Conservation (phyloP, 2,329 filamentous ascomycete species). For the Fusarium falciforme region DNA sequence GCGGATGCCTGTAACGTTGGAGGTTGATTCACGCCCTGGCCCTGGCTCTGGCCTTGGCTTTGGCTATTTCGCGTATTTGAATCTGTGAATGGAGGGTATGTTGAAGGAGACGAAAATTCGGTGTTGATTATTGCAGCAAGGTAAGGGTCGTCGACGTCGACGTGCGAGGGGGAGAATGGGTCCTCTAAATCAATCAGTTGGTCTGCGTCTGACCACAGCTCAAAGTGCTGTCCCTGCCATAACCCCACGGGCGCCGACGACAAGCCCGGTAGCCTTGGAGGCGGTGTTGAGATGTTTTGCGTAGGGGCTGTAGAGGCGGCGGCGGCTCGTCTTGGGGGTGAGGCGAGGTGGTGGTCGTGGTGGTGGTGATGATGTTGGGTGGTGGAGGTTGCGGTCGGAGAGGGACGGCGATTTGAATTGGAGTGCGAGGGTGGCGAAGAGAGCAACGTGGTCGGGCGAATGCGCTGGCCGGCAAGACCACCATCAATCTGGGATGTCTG, state of each 20-base stretch:
- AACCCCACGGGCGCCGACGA: background rate
- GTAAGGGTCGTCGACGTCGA: constrained; percentile 39
- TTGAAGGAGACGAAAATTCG: constrained; percentile 52
- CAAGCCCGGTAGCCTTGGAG: background rate
- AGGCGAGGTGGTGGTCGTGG: constrained; percentile 15
- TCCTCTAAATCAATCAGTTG: constrained; percentile 10
- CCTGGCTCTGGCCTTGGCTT: constrained; percentile 17
- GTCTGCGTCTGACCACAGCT: constrained; percentile 4
- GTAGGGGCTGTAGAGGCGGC: background rate
- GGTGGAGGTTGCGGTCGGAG: constrained; percentile 29
- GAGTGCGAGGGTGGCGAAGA: constrained; percentile 37
- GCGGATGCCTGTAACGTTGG: constrained; percentile 35
- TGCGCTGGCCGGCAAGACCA: constrained; percentile 19
- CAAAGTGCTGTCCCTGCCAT: background rate
- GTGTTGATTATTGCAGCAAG: constrained; percentile 43
- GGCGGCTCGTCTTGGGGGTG: background rate
- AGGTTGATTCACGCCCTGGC: constrained; percentile 17
- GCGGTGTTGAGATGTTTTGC: constrained; percentile 5
- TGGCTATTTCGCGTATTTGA: constrained; percentile 18
- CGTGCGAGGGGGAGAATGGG: constrained; percentile 4
- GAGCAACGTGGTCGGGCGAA: constrained; percentile 27
- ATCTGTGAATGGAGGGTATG: constrained; percentile 47
- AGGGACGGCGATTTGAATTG: constrained; percentile 11
- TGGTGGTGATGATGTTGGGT: background rate
- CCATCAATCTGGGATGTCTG: constrained; percentile 21